Evolutionary conservation across 768 basidiomycete species (phyloP).

Genomic region (Auricularia cornea): DNA sequence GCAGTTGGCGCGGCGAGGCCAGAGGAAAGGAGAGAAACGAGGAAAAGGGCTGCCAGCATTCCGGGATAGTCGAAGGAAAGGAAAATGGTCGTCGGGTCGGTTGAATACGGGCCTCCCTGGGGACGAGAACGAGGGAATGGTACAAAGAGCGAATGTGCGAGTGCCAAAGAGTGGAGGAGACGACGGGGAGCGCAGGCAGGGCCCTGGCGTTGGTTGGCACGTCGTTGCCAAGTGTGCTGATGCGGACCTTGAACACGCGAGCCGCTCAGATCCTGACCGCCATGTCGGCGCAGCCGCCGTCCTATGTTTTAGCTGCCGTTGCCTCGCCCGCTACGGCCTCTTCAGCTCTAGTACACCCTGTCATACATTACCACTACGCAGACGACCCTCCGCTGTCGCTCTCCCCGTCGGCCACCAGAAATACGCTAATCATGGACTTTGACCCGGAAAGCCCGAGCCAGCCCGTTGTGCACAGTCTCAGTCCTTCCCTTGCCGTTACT

Average conservation of each 20-base stretch:
- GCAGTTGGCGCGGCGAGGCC: slow-evolving; percentile 9
- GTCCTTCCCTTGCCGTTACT: slow-evolving; percentile 39
- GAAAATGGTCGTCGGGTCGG: background rate
- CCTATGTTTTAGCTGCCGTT: slow-evolving; percentile 50
- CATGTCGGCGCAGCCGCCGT: slow-evolving; percentile 35
- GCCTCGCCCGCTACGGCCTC: slow-evolving; percentile 26
- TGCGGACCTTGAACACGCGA: background rate
- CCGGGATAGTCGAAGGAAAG: background rate
- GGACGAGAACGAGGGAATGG: background rate
- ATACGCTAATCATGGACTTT: slow-evolving; percentile 65
- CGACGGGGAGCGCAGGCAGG: background rate
- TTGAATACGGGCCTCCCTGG: no score
- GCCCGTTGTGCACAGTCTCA: slow-evolving; percentile 34
- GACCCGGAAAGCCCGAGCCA: slow-evolving; percentile 32
- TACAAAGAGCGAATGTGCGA: background rate
- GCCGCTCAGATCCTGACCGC: background rate
- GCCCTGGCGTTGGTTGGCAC: no score
- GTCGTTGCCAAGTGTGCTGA: background rate
- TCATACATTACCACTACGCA: slow-evolving; percentile 73
- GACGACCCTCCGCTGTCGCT: slow-evolving; percentile 68
- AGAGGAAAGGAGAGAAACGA: slow-evolving; percentile 18
- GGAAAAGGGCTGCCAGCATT: slow-evolving; percentile 11
- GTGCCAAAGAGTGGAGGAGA: background rate
- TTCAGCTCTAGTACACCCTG: slow-evolving; percentile 51
- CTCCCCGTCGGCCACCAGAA: slow-evolving; percentile 49